These are phyloP conservation scores for Brassica juncea DNA, from an alignment of 345 rosid species.

Conservation along the genomic window DNA sequence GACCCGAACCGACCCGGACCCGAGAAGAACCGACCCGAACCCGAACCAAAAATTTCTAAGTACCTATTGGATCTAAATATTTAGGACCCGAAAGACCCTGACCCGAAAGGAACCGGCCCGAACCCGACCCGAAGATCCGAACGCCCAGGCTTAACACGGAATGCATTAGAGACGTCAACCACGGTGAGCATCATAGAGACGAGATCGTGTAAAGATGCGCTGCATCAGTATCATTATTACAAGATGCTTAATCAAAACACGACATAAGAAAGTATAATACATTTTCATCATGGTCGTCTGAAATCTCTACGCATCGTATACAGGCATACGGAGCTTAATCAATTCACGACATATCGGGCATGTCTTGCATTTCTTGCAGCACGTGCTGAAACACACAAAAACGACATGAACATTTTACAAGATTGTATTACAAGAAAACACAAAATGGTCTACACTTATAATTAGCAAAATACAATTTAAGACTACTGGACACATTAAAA, in stretches of 20 bases:
- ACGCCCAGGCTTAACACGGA: no score
- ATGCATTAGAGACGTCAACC: no score
- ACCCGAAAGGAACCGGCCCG: no score
- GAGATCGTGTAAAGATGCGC: background rate
- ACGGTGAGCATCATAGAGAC: background rate
- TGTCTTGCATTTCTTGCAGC: conserved; percentile 78
- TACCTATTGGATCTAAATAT: no score
- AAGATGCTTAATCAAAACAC: background rate
- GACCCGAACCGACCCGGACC: no score
- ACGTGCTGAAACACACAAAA: conserved; percentile 47
- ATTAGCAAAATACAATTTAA: background rate
- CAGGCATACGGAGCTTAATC: conserved; percentile 65
- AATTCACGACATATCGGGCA: conserved; percentile 78
- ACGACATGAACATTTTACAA: background rate
- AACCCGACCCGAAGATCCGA: no score
- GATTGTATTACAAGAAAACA: background rate
- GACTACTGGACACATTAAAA: background rate
- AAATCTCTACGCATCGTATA: conserved; percentile 60
- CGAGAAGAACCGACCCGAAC: no score
- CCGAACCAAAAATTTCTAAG: no score
- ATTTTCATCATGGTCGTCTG: background rate
- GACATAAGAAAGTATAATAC: background rate
- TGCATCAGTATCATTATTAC: background rate
- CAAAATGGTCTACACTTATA: background rate
- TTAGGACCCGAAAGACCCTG: no score